Conservation (phyloP, 1,284 basidiomycete genomes). For the Porodaedalea pini region DNA sequence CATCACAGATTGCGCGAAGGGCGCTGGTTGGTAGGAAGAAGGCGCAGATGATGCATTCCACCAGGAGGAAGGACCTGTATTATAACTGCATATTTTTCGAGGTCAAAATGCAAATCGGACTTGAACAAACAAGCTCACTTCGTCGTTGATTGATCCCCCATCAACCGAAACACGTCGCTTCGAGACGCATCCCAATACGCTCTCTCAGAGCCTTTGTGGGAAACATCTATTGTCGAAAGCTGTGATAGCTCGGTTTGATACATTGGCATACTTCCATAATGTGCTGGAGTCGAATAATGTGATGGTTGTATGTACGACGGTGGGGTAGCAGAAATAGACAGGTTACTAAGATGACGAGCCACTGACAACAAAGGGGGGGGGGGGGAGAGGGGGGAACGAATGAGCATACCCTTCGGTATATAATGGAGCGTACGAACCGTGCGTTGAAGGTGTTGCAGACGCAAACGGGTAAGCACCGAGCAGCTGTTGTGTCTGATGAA, state of each 20-base stretch:
- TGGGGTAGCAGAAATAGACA: conserved; percentile 51
- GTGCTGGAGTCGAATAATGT: conserved; percentile 41
- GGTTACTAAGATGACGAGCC: conserved; percentile 56
- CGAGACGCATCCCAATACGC: conserved; percentile 54
- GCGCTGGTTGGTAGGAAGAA: conserved; percentile 46
- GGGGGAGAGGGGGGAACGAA: conserved; percentile 3
- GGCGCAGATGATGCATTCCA: conserved; percentile 35
- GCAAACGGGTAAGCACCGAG: conserved; percentile 64
- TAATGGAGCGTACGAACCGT: conserved; percentile 43
- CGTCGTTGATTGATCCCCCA: conserved; percentile 11
- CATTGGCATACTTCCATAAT: conserved; percentile 44
- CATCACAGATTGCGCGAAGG: conserved; percentile 60
- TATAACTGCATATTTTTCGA: conserved; percentile 22
- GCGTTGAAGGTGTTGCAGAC: conserved; percentile 63
- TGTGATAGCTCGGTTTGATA: conserved; percentile 56
- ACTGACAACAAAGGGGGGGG: conserved; percentile 36
- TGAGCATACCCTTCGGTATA: conserved; percentile 18
- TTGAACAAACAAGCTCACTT: conserved; percentile 7
- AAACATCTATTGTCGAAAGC: conserved; percentile 39
- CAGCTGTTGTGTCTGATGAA: conserved; percentile 40
- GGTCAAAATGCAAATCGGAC: conserved; percentile 21
- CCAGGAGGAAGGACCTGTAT: conserved; percentile 32
- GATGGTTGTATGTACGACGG: conserved; percentile 61
- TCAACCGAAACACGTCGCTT: conserved; percentile 42
- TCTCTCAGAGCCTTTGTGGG: conserved; percentile 33